Conservation (phyloP, 2,329 filamentous ascomycete genomes). For the Fusarium tricinctum region DNA sequence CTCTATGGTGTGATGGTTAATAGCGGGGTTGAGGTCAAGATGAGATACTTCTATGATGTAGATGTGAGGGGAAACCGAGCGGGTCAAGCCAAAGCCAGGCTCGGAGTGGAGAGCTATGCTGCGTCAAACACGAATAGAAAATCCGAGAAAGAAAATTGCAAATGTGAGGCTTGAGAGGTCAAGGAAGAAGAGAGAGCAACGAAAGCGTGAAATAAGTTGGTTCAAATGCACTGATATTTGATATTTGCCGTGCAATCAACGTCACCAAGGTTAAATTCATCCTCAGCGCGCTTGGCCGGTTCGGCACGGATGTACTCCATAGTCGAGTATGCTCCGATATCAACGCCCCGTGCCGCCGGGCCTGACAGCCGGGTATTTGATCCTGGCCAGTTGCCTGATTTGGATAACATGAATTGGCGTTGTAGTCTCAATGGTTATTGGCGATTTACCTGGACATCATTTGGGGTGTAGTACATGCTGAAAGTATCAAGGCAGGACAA, state of each 20-base stretch:
- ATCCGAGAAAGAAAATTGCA: not conserved
- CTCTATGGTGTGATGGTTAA: not conserved
- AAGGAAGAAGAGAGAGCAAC: not conserved
- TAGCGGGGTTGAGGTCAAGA: slow-evolving; percentile 35
- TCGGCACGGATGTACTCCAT: slow-evolving; percentile 27
- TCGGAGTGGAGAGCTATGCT: slow-evolving; percentile 18
- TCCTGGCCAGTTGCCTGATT: slow-evolving; percentile 11
- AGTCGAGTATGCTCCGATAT: slow-evolving; percentile 23
- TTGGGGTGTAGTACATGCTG: too few relatives aligned
- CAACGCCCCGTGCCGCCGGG: slow-evolving; percentile 41
- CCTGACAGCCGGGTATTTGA: slow-evolving; percentile 41
- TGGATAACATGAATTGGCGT: not conserved
- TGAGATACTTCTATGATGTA: slow-evolving; percentile 32
- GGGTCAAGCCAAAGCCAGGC: slow-evolving; percentile 15
- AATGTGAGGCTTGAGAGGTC: not conserved
- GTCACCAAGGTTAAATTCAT: slow-evolving; percentile 23
- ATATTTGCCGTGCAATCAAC: not conserved
- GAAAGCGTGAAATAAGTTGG: not conserved
- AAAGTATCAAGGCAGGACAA: too few relatives aligned
- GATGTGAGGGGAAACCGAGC: slow-evolving; percentile 30
- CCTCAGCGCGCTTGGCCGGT: slow-evolving; percentile 15
- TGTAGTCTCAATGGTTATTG: not conserved
- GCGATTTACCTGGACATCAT: too few relatives aligned
- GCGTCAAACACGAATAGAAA: not conserved
- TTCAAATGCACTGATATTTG: not conserved